phyloP scores from a whole-genome alignment of 257 asterid species.

The Lycium ferocissimum region DNA sequence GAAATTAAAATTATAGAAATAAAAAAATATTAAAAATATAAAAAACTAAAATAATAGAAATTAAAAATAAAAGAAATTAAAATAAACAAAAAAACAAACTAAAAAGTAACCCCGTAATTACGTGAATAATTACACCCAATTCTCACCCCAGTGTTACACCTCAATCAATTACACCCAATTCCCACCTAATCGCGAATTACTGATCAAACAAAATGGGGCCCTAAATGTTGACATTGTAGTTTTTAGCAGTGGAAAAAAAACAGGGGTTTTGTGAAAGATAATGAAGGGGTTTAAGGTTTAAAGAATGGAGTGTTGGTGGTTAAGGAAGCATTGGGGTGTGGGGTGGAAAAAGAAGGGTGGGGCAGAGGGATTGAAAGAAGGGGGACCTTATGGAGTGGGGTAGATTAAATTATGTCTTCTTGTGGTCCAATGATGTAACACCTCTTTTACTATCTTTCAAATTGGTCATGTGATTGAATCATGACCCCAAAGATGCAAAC shows the following conservation, averaged over 20 bases:
- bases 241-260: neutral
- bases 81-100: no score
- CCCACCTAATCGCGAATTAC: no score
- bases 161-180: no score
- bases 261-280: slow-evolving; percentile 25
- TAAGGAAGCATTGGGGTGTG: slow-evolving; percentile 61
- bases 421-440: slow-evolving; percentile 69
- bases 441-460: slow-evolving; percentile 38
- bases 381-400: slow-evolving; percentile 35
- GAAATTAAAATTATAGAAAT: no score
- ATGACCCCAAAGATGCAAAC: slow-evolving; percentile 36
- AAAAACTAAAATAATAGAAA: no score
- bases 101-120: no score
- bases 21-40: no score
- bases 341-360: slow-evolving; percentile 11
- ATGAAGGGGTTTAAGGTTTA: slow-evolving; percentile 19
- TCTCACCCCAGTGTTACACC: no score
- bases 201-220: no score
- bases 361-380: neutral
- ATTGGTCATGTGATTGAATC: slow-evolving; percentile 37
- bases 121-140: no score
- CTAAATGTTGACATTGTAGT: neutral
- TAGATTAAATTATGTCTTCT: slow-evolving; percentile 45
- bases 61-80: no score
- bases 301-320: slow-evolving; percentile 46